phyloP scores from a whole-genome alignment of 495 filamentous ascomycete species.

The Usnea hakonensis region DNA sequence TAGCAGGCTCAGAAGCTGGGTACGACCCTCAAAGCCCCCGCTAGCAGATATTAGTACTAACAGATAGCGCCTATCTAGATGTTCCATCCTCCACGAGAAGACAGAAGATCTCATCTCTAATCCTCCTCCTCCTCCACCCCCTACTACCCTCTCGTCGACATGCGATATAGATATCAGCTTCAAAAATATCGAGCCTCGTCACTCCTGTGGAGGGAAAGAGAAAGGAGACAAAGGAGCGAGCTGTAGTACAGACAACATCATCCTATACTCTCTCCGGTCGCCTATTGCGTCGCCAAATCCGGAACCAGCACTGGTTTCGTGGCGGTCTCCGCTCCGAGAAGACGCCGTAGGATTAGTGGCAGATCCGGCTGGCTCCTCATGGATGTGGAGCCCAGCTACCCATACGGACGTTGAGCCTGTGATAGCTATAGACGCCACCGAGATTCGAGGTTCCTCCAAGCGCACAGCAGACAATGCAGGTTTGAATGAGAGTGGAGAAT shows the following conservation, averaged over 20 bases:
- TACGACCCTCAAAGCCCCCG: not conserved
- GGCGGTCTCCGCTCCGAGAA: not conserved
- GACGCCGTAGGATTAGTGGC: not conserved
- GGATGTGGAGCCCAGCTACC: not conserved
- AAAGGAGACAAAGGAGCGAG: not conserved
- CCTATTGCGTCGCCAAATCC: not conserved
- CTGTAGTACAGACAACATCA: not conserved
- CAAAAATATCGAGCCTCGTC: not conserved
- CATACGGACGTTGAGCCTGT: not conserved
- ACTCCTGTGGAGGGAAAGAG: not conserved
- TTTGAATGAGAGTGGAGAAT: slow-evolving; percentile 12
- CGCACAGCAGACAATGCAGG: slow-evolving; percentile 2
- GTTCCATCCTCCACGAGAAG: not conserved
- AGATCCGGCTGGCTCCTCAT: not conserved
- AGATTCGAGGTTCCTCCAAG: slow-evolving; percentile 10
- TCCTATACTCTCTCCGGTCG: not conserved
- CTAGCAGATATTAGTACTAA: not conserved
- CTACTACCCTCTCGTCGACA: slow-evolving; percentile 1
- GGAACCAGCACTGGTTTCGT: not conserved
- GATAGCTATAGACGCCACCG: not conserved
- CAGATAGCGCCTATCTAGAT: slow-evolving; percentile 10
- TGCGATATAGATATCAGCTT: not conserved
- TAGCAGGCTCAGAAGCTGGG: not conserved
- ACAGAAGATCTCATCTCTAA: slow-evolving; percentile 9
- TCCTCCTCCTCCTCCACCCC: not conserved